Base-by-base conservation (phyloP, 192 early-diverging fungal species). In the Pilobolus umbonatus region DNA sequence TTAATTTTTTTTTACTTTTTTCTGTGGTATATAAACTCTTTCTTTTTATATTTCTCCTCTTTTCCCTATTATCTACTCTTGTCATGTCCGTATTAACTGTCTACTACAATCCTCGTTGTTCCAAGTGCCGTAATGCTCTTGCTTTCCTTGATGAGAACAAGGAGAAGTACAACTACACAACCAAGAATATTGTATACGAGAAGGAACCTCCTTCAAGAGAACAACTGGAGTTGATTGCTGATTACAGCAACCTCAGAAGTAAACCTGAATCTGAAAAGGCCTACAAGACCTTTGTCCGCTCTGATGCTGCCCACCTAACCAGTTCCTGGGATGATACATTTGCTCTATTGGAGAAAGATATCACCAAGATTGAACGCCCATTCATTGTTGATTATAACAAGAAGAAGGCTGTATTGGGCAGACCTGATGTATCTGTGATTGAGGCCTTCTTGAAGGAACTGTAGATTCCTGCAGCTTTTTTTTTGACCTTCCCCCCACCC, bases 341-440 rank as follows among this genome's bases (percentile, higher is more conserved):
- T 17, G 39, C 44, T 0, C 28, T 72, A 11, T 30, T 72, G 17
- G 42, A 56, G 31, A 3, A 62, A n/a, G 50, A 72, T 32, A 55
- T 65, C 14, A 22, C 43, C 7, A 24, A 56, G 6, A 35, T 72
- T 9, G 70, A 72, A 44, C 55, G 70, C 24, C 70, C 70, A n/a
- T 55, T 72, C 35, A 65, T 72, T 11, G 47, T 72, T 22, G 70
- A 72, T 24, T 72, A 56, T 61, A 56, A 72, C n/a, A 25, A 32
- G 22, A 40, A 48, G n/a, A 67, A 58, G 19, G 64, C 70, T 31
- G 70, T 60, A 4, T 38, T 72, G 4, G 70, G 64, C n/a, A 60
- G 70, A 45, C 64, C 62, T n/a, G 61, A 62, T 7, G 31, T 62
- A 8, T 22, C 21, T 24, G 34, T 25, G 4, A 49, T 68, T 0